Evolutionary conservation across 164 flowering plant species (phyloP).

Genomic region (Vitis vinifera): ASM3070453v1 NC_081805.1:27311001-27311500

Average conservation of each 20-base stretch:
- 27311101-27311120: too few relatives aligned
- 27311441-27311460: neutral
- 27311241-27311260: neutral
- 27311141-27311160: neutral
- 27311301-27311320: slow-evolving; percentile 56
- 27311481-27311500: neutral
- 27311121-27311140: neutral
- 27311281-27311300: slow-evolving; percentile 70
- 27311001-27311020: too few relatives aligned
- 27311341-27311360: slow-evolving; percentile 57
- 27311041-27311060: too few relatives aligned
- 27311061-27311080: too few relatives aligned
- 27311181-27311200: neutral
- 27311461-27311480: neutral
- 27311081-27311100: too few relatives aligned
- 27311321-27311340: slow-evolving; percentile 75
- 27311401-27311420: slow-evolving; percentile 22
- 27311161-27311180: neutral
- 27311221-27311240: neutral
- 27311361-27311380: slow-evolving; percentile 16
- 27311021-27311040: too few relatives aligned
- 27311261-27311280: slow-evolving; percentile 77
- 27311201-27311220: neutral
- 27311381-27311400: slow-evolving; percentile 18
- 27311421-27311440: slow-evolving; percentile 42